These are phyloP conservation scores for Lunularia cruciata DNA, from an alignment of 225 moss, liverwort and hornwort genomes.

Conservation along the genomic window DNA sequence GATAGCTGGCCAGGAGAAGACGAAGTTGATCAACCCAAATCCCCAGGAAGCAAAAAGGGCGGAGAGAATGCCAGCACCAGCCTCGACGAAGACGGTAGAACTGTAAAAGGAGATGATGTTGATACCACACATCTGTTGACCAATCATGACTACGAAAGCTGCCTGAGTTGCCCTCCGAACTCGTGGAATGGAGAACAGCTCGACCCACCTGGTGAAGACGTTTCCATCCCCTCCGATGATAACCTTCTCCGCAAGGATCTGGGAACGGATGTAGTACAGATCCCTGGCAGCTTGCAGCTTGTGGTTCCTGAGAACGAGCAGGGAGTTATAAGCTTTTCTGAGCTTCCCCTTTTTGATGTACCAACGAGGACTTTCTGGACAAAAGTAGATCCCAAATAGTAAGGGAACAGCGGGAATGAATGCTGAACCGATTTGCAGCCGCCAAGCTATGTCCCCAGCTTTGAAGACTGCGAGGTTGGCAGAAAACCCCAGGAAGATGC, in stretches of 20 bases:
- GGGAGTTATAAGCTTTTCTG: conserved; percentile 1
- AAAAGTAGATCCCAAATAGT: not conserved
- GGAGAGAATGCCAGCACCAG: not conserved
- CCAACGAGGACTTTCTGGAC: conserved; percentile 19
- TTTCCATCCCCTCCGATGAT: not conserved
- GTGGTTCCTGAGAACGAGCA: conserved; percentile 8
- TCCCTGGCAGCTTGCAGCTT: conserved; percentile 22
- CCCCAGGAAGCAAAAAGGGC: too few relatives aligned
- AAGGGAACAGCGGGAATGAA: conserved; percentile 7
- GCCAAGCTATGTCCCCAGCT: not conserved
- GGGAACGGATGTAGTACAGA: conserved; percentile 10
- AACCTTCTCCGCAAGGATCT: not conserved
- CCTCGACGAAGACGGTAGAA: conserved; percentile 7
- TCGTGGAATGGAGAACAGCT: conserved; percentile 7
- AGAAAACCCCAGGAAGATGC: conserved; percentile 1
- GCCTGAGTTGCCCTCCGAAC: conserved; percentile 6
- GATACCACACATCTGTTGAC: conserved; percentile 16
- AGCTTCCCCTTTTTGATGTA: conserved; percentile 9
- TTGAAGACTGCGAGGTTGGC: not conserved
- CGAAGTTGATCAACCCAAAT: too few relatives aligned
- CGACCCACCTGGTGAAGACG: too few relatives aligned
- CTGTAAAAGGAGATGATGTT: conserved; percentile 21
- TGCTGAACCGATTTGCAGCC: conserved; percentile 7
- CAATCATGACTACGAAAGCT: conserved; percentile 11
- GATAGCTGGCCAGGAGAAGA: too few relatives aligned